Conservation (phyloP, 768 basidiomycete genomes). For the Cystobasidium ongulense region DNA sequence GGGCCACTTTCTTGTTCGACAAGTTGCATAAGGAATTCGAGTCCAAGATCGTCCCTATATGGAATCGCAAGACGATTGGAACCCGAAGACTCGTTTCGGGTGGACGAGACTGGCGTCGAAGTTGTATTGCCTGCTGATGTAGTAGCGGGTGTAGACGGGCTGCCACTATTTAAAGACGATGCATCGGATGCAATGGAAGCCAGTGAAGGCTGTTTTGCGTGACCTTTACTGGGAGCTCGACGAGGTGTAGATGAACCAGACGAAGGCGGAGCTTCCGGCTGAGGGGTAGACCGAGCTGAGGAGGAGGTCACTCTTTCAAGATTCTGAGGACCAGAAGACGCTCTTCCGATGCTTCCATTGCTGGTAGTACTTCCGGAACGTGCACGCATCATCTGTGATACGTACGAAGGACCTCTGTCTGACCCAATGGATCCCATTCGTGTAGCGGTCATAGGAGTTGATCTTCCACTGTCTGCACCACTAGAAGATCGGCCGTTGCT, state of each 20-base stretch:
- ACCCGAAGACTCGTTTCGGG: conserved; percentile 15
- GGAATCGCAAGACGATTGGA: conserved; percentile 3
- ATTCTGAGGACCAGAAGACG: conserved; percentile 12
- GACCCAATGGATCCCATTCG: background rate
- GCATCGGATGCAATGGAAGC: conserved; percentile 32
- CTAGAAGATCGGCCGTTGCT: background rate
- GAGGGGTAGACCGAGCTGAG: background rate
- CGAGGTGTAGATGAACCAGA: conserved; percentile 13
- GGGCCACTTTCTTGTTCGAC: background rate
- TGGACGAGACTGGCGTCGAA: conserved; percentile 30
- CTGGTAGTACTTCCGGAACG: conserved; percentile 18
- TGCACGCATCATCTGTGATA: conserved; percentile 4
- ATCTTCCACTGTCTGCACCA: background rate
- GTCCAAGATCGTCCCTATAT: conserved; percentile 21
- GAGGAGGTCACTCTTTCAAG: background rate
- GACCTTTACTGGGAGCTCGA: background rate
- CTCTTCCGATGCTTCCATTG: background rate
- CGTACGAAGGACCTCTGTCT: background rate
- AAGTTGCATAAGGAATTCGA: conserved; percentile 23
- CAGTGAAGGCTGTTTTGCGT: conserved; percentile 37
- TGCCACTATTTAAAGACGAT: background rate
- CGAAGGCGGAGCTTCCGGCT: conserved; percentile 31
- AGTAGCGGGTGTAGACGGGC: background rate
- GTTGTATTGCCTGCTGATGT: conserved; percentile 10
- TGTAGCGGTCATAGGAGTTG: background rate